These are phyloP conservation scores for Ophiocordyceps camponoti-floridani DNA, from an alignment of 2,329 filamentous ascomycete species.

Conservation along the genomic window DNA sequence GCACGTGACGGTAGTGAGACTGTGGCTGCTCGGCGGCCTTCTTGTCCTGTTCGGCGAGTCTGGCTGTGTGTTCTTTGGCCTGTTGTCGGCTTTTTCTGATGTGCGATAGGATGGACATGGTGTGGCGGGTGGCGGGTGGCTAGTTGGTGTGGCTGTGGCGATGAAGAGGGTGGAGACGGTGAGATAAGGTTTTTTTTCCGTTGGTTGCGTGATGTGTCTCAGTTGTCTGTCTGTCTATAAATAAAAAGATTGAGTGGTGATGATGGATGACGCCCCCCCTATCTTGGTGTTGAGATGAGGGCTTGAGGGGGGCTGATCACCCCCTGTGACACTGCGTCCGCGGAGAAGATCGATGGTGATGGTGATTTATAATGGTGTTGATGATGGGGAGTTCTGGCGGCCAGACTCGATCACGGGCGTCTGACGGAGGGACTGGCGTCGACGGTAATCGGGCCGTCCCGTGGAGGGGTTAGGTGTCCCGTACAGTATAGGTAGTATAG, in stretches of 20 bases:
- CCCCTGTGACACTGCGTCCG: neutral
- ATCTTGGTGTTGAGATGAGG: neutral
- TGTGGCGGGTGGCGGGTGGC: neutral
- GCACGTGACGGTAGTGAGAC: conserved; percentile 38
- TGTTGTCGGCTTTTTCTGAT: conserved; percentile 34
- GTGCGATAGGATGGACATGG: conserved; percentile 39
- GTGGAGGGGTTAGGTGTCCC: neutral
- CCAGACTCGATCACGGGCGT: neutral
- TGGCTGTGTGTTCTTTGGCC: conserved; percentile 34
- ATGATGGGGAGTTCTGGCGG: neutral
- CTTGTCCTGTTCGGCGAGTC: conserved; percentile 27
- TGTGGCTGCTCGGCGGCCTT: conserved; percentile 14
- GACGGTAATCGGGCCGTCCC: neutral
- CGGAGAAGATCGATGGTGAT: neutral
- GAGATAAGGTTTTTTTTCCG: neutral
- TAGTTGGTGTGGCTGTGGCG: neutral
- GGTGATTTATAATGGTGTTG: neutral
- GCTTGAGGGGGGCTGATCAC: neutral
- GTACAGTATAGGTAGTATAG: too few relatives aligned
- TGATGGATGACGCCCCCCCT: too few relatives aligned
- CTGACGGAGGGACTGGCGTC: neutral
- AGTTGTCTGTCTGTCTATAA: neutral
- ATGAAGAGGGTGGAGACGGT: neutral
- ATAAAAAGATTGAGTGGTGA: neutral
- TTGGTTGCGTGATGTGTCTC: neutral